Conservation (phyloP, 148 eudicot genomes). For the Camellia granthamiana region DNA sequence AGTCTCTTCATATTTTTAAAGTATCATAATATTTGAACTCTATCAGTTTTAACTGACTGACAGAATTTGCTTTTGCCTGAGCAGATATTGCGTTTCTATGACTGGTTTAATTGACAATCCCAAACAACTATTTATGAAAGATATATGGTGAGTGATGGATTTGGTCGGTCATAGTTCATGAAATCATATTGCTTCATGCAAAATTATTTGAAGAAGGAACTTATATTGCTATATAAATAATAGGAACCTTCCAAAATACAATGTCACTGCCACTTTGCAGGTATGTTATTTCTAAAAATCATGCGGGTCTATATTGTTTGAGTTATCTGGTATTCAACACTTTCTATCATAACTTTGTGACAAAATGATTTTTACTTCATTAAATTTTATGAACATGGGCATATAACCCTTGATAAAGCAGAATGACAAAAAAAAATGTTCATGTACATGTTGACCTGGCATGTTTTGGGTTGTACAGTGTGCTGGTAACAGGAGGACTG, state of each 20-base stretch:
- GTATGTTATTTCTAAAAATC: slow-evolving; percentile 27
- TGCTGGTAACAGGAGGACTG: slow-evolving; percentile 95
- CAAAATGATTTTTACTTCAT: background rate
- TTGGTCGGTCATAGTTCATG: slow-evolving; percentile 1
- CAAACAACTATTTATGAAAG: slow-evolving; percentile 71
- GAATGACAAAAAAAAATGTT: background rate
- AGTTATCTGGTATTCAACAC: background rate
- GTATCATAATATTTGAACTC: background rate
- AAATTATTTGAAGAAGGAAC: slow-evolving; percentile 16
- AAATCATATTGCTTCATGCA: slow-evolving; percentile 2
- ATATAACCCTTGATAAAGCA: too few species aligned
- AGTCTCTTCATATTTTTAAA: background rate
- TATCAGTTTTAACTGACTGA: slow-evolving; percentile 11
- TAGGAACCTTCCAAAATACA: slow-evolving; percentile 83
- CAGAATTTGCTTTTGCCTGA: slow-evolving; percentile 14
- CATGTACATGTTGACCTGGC: background rate
- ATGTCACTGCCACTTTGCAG: slow-evolving; percentile 78
- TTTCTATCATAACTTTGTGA: background rate
- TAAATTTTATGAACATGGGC: background rate
- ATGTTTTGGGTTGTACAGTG: slow-evolving; percentile 42
- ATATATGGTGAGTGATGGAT: slow-evolving; percentile 54
- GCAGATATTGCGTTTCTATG: slow-evolving; percentile 68
- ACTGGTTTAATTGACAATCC: slow-evolving; percentile 50
- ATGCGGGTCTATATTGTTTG: background rate
- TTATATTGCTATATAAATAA: slow-evolving; percentile 17